Evolutionary conservation across 805 yeast species (phyloP).

Genomic region (Wickerhamomyces hampshirensis): DNA sequence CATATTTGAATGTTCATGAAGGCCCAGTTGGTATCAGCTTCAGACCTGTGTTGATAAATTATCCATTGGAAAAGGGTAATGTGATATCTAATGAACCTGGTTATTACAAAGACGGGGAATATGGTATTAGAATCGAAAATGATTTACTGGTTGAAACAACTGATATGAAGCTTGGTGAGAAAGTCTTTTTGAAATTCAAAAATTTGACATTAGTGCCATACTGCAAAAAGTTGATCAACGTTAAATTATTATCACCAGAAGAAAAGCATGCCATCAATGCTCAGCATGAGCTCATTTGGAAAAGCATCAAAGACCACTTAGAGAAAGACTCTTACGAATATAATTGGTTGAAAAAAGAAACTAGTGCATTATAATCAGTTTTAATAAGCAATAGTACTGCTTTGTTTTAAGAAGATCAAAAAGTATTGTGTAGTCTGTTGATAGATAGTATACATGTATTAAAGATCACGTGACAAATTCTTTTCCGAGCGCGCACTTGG

Average conservation of each 20-base stretch:
- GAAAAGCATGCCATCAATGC: constrained; percentile 67
- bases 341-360: constrained; percentile 68
- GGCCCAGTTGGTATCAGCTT: constrained; percentile 83
- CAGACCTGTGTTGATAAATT: constrained; percentile 41
- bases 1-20: constrained; percentile 88
- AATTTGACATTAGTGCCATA: constrained; percentile 85
- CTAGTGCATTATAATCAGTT: constrained; percentile 11
- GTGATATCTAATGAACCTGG: constrained; percentile 93
- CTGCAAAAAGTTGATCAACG: constrained; percentile 70
- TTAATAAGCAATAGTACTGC: background rate
- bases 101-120: constrained; percentile 82
- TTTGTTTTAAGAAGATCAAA: background rate
- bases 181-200: constrained; percentile 63
- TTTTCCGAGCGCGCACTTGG: background rate
- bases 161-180: constrained; percentile 47
- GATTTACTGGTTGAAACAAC: constrained; percentile 55
- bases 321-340: constrained; percentile 56
- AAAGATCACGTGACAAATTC: background rate
- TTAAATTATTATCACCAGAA: constrained; percentile 44
- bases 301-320: constrained; percentile 43
- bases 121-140: constrained; percentile 87
- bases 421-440: background rate
- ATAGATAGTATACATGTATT: background rate
- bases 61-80: constrained; percentile 61
- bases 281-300: constrained; percentile 58